A percentile compares a stretch with the other conserved stretches of the same genome.
Conservation (phyloP, 164 flowering plant genomes). For the Aristolochia fimbriata region DNA sequence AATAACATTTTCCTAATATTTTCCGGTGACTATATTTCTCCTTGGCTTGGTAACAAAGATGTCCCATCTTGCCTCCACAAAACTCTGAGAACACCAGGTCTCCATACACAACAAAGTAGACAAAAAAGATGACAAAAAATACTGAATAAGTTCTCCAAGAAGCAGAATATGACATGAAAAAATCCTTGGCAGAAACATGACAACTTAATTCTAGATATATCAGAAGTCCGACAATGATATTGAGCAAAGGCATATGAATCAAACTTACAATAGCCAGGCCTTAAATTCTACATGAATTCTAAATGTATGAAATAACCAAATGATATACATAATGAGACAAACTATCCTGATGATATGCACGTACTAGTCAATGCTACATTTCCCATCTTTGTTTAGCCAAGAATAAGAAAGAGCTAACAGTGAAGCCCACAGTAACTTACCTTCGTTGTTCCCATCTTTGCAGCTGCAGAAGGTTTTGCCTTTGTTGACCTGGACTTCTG, state of each 20-base stretch:
- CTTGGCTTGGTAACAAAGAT: no score
- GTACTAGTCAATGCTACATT: not conserved
- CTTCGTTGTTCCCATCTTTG: constrained; percentile 41
- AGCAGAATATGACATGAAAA: no score
- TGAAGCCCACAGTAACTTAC: not conserved
- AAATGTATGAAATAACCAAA: not conserved
- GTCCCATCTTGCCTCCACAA: no score
- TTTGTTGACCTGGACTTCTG: constrained; percentile 39
- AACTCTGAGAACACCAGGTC: no score
- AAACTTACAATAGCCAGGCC: not conserved
- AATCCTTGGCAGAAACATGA: no score
- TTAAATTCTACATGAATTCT: not conserved
- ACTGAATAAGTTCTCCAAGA: no score
- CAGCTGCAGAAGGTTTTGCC: constrained; percentile 54
- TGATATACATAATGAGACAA: no score
- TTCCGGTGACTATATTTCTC: no score
- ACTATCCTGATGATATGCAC: no score
- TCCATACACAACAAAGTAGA: no score
- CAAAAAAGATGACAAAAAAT: no score
- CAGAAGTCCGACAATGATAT: not conserved
- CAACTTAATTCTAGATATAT: not conserved
- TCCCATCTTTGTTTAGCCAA: not conserved
- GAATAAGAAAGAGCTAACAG: not conserved
- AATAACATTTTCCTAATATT: no score
- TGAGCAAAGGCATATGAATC: not conserved